Base-by-base conservation (phyloP, 1,284 basidiomycete genomes). In the Ceratorhiza oryzae-sativae region DNA sequence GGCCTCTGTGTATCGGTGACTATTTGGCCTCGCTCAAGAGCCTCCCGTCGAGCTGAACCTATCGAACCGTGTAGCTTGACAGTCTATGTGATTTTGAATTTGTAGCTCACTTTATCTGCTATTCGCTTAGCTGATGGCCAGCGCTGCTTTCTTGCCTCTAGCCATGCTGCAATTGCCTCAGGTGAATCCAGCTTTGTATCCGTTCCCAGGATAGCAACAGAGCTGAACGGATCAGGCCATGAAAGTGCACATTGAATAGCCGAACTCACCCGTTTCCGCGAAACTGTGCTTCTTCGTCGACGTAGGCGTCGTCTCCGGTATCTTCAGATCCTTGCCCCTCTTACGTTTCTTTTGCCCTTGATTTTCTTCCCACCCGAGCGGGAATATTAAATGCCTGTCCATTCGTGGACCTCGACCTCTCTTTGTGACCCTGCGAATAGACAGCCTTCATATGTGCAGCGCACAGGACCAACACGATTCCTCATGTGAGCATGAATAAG, bases 341-440 rank as follows among this genome's bases (percentile, higher is more conserved):
- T 88, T 88, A 8, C 79, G 75, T 75, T 85, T 85, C 77, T 86
- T 86, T 74, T 84, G 84, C 72, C 88, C 86, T 62, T 91, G 85
- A 10, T 48, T 25, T 15, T 70, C 67, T 55, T 48, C 27, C 87
- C 91, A 92, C 23, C 87, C 90, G 51, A 86, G 84, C 18, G 91
- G 91, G 76, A 89, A 95, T 61, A 95, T 89, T 60, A 96, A 82
- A 80, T 96, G 95, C 23, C 94, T 84, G 78, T 97, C 95, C 88
- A 94, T 95, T 90, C 92, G 79, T 97, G 95, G 23, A 86, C 84
- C 78, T 93, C 89, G 3, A 96, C 87, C 32, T 88, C 83, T 77
- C 92, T 91, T 46, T 84, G 83, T 6, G 92, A 88, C 27, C 93
- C 94, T 32, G 84, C 83, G 77, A 94, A 97, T 8, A 80, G 78